phyloP scores from a whole-genome alignment of 2,329 filamentous ascomycete genomes.

The Pseudogymnoascus sp. region DNA sequence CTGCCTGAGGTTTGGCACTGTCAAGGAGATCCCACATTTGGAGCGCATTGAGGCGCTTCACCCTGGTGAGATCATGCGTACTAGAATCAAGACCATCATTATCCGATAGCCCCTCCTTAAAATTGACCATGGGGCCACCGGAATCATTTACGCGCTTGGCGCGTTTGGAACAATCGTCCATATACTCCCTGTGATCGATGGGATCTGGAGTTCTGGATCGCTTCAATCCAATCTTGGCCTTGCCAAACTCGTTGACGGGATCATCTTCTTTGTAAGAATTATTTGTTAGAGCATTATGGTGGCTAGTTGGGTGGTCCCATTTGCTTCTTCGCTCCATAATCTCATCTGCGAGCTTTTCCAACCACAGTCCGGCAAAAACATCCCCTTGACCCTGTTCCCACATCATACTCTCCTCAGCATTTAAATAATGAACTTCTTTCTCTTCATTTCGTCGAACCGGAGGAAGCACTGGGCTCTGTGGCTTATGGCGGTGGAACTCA shows the following conservation, averaged over 20 bases:
- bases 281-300: background rate
- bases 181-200: background rate
- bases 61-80: background rate
- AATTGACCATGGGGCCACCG: background rate
- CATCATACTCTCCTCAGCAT: background rate
- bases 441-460: background rate
- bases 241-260: background rate
- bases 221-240: background rate
- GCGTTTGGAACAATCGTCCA: background rate
- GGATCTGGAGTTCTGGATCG: background rate
- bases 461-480: background rate
- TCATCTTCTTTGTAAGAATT: background rate
- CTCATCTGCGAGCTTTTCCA: background rate
- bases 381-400: background rate
- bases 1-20: background rate
- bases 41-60: background rate
- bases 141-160: background rate
- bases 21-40: background rate
- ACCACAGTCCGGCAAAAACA: background rate
- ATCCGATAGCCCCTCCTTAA: background rate
- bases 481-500: background rate
- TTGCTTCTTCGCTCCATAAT: background rate
- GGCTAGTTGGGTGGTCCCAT: background rate
- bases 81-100: background rate
- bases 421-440: background rate